Conservation (phyloP, 352 stramenopile species). For the Phytophthora aleatoria region DNA sequence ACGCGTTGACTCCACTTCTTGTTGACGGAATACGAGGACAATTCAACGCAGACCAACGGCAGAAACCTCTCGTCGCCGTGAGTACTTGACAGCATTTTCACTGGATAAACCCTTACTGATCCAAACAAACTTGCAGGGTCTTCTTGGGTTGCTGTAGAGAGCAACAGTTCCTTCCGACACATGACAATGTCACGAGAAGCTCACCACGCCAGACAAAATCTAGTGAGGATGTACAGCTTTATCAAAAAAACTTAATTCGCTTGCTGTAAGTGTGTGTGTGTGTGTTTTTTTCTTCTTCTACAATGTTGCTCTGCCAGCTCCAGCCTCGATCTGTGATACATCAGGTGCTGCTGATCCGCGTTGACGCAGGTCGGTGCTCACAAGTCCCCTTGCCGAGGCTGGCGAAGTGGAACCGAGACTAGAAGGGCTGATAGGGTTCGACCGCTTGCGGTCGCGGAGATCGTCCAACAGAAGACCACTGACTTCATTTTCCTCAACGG, state of each 20-base stretch:
- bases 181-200: neutral
- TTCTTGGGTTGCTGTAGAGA: conserved; percentile 39
- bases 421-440: conserved; percentile 10
- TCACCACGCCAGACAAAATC: neutral
- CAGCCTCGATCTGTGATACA: conserved; percentile 30
- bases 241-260: conserved; percentile 19
- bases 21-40: conserved; percentile 45
- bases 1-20: conserved; percentile 68
- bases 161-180: conserved; percentile 9
- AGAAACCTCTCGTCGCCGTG: conserved; percentile 54
- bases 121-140: conserved; percentile 19
- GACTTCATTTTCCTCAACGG: conserved; percentile 30
- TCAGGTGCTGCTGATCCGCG: conserved; percentile 21
- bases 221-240: conserved; percentile 5
- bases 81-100: neutral
- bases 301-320: conserved; percentile 18
- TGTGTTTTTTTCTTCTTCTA: conserved; percentile 20
- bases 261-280: conserved; percentile 2
- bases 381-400: conserved; percentile 12
- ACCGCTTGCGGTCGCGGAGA: conserved; percentile 16
- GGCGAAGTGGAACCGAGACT: conserved; percentile 26
- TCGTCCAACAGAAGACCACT: conserved; percentile 44
- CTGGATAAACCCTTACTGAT: neutral
- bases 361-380: conserved; percentile 32
- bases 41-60: conserved; percentile 45